These are phyloP conservation scores for Tetrahymena thermophila DNA, from an alignment of 73 alveolate species.

Conservation along the genomic window DNA sequence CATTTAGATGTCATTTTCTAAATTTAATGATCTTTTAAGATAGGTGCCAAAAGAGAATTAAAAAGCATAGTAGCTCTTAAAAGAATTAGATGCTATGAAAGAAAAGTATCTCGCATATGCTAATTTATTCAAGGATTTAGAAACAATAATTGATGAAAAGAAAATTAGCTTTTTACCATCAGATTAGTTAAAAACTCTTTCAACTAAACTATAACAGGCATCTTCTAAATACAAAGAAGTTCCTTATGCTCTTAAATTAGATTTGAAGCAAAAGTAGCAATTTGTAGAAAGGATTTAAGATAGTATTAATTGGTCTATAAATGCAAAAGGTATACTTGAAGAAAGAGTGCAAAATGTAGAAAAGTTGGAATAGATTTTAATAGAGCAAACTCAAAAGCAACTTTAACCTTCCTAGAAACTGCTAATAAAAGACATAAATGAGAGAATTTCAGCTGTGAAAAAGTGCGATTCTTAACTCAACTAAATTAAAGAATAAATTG, in stretches of 20 bases:
- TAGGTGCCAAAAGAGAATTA: background rate
- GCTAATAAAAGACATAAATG: background rate
- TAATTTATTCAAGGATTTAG: background rate
- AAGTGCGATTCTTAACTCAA: background rate
- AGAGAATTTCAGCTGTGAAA: background rate
- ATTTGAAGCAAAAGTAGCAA: background rate
- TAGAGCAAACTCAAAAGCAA: background rate
- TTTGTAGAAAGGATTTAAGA: background rate
- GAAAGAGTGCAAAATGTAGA: background rate
- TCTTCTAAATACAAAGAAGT: background rate
- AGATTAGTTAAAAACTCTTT: background rate
- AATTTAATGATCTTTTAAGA: background rate
- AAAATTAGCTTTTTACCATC: background rate
- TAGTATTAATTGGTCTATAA: background rate
- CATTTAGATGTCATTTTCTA: background rate
- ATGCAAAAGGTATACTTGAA: background rate
- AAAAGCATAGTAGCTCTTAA: background rate
- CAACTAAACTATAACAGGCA: background rate
- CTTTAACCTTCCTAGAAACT: background rate
- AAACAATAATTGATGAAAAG: background rate
- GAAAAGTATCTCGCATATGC: background rate
- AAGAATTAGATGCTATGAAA: background rate
- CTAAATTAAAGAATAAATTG: background rate
- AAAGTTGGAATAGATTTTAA: background rate
- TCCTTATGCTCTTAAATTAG: background rate